Base-by-base conservation (phyloP, 305 asterid species). In the Fraxinus floribunda region DNA sequence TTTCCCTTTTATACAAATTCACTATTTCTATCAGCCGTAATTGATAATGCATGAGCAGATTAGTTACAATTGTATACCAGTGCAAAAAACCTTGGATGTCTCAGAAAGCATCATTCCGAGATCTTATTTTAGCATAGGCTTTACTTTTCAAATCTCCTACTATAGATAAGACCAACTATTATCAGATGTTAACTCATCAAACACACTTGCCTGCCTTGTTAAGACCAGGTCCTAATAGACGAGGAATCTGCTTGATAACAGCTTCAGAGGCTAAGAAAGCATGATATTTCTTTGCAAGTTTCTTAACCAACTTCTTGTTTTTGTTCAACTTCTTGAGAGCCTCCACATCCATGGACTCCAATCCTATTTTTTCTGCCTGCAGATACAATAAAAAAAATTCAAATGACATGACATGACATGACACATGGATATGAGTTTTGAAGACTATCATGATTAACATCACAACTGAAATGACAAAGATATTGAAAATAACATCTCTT, bases 341-440 rank as follows among this genome's bases (percentile, higher is more conserved):
- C 79, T 92, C 95, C 5, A 92, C 95, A 76, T 90, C 95, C 95
- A 92, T 92, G 85, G 93, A 92, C n/a, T 89, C 93, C 85, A 90
- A 73, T 2, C 93, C 92, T 32, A 91, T 89, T 86, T 92, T 92
- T 7, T 79, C 89, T 0, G 97, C 94, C 97, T 92, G 88, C 70
- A 46, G 20, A 52, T 4, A 44, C 35, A 20, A 24, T 22, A 20
- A 26, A 29, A 83, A 55, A 46, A n/a, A n/a, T n/a, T n/a, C 15
- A 46, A 46, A 15, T 44, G 18, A 64, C 3, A 24, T 10, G 73
- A 66, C 11, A 46, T 35, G 18, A 24, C 15, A 24, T 10, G 73
- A 66, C 11, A 66, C 73, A 22, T 24, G 1, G 1, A 10, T 10
- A 22, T 32, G 20, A 1, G 49, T 5, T 20, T 3, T 4, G 64